phyloP scores from a whole-genome alignment of 345 rosid species.

The Theobroma cacao region DNA sequence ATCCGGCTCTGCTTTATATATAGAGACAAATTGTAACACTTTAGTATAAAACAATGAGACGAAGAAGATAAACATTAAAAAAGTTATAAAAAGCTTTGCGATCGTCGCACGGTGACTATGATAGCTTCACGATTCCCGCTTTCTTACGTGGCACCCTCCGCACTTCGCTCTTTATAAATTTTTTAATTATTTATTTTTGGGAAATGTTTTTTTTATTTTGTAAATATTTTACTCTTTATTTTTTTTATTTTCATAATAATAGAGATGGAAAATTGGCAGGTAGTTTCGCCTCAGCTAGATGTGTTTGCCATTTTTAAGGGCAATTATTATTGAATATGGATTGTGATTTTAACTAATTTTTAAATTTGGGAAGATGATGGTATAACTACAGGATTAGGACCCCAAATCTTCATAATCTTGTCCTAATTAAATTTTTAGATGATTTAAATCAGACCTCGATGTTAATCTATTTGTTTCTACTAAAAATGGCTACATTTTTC shows the following conservation, averaged over 20 bases:
- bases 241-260: not conserved
- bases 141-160: conserved; percentile 1
- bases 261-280: not conserved
- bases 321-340: not conserved
- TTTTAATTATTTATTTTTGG: not conserved
- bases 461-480: too few species aligned
- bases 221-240: too few species aligned
- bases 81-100: not conserved
- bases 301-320: not conserved
- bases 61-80: not conserved
- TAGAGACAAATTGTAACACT: not conserved
- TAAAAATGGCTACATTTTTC: too few species aligned
- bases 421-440: not conserved
- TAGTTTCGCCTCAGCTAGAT: not conserved
- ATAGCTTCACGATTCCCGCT: not conserved
- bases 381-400: not conserved
- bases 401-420: not conserved
- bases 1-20: not conserved
- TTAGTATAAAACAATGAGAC: not conserved
- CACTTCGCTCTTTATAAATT: not conserved
- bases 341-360: not conserved
- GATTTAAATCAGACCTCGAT: too few species aligned
- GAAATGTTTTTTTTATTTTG: not conserved
- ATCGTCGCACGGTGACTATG: not conserved
- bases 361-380: not conserved